Evolutionary conservation across 2,329 filamentous ascomycete genomes (phyloP).

Genomic region (Xylariaceae sp.): DNA sequence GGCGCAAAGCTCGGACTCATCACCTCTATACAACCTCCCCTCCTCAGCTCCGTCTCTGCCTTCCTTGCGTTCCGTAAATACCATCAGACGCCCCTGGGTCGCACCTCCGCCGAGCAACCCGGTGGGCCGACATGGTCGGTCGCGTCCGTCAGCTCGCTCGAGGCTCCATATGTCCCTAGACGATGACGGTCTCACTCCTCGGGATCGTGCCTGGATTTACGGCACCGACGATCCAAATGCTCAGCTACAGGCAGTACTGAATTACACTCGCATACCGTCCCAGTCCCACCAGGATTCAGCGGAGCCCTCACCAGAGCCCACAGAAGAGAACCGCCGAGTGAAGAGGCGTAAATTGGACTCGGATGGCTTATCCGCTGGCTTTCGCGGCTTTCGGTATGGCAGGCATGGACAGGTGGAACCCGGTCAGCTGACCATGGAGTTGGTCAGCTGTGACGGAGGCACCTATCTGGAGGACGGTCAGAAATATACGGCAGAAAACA

Average conservation of each 20-base stretch:
- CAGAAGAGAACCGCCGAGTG: constrained; percentile 35
- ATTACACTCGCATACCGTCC: constrained; percentile 15
- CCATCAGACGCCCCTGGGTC: constrained; percentile 19
- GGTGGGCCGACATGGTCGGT: constrained; percentile 9
- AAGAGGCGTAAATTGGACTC: constrained; percentile 68
- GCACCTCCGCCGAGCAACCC: constrained; percentile 18
- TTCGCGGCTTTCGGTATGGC: constrained; percentile 67
- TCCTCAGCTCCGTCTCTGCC: constrained; percentile 26
- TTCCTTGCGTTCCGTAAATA: constrained; percentile 27
- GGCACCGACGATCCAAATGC: constrained; percentile 13
- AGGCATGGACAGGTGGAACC: constrained; percentile 81
- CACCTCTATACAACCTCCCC: constrained; percentile 16
- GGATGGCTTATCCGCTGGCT: constrained; percentile 43
- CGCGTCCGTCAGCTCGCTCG: constrained; percentile 15
- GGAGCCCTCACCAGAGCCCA: constrained; percentile 19
- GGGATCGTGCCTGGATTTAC: constrained; percentile 7
- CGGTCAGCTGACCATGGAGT: constrained; percentile 75
- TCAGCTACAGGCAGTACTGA: constrained; percentile 17
- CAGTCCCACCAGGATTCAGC: constrained; percentile 13
- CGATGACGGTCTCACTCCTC: background rate
- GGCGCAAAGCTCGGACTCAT: constrained; percentile 18
- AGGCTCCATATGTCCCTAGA: constrained; percentile 3
- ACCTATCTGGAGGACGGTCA: constrained; percentile 54
- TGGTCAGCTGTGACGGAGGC: constrained; percentile 84
- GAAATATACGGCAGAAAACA: constrained; percentile 65